Evolutionary conservation across 495 filamentous ascomycete species (phyloP), one percentile per base, ranked within the genome.

Genomic region (Lasiosphaeria miniovina): DNA sequence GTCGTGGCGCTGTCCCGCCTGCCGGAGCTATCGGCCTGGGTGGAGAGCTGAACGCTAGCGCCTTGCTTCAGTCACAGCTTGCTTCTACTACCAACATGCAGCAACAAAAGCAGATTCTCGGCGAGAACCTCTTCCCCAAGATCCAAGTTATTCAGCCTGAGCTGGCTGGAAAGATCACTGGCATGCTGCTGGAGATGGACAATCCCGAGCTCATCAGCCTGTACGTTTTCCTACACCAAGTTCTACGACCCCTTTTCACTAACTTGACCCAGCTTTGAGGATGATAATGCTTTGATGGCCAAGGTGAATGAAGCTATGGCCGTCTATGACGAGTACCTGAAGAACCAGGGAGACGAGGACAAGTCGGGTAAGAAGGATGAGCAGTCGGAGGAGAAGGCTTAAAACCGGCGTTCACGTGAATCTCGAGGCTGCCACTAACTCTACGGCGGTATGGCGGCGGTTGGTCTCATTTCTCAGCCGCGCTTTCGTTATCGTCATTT

Each of bases 111-210:
- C 94, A 99, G 81, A 87, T 96, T 77, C 85, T 99, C 55, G 94
- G 94, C 66, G 94, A 99, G 79, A 88, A 89, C 56, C 85, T 99
- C 54, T 99, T 97, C 82, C 94, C 94, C 63, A 98, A 97, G 88
- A 97, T 99, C 69, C 86, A 91, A 73, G 83, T 82, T 55, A 85
- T 94, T 75, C 91, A 98, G 82, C 91, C 92, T 48, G 90, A 95
- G 63, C 81, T 99, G 61, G 94, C 94, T 63, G 94, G 94, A 66
- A 99, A 99, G 88, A 97, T 99, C 70, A 99, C 94, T 60, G 94
- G 94, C 75, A 99, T 99, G 94, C 86, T 99, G 68, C 72, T 99
- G 66, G 94, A 99, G 84, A 99, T 99, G 94, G 94, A 97, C 62
- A 97, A 97, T 72, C 63, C 79, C 50, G 94, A 99, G 81, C 77